Evolutionary conservation across 2,329 filamentous ascomycete species (phyloP).

Genomic region (Curvularia sp.): DNA sequence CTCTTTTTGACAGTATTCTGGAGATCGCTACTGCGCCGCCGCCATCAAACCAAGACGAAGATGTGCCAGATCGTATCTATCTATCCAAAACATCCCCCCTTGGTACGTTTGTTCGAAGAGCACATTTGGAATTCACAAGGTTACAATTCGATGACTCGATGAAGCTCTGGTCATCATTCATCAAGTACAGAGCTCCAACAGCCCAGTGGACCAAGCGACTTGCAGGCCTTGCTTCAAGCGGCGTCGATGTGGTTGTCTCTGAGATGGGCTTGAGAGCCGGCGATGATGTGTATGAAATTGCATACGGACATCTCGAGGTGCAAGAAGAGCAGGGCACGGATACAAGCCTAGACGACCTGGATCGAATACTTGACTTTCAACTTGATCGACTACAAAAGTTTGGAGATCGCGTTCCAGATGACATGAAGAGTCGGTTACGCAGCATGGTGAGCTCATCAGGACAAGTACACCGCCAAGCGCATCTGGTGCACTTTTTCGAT

Average conservation of each 20-base stretch:
- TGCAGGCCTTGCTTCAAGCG: conserved; percentile 38
- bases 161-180: conserved; percentile 82
- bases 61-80: conserved; percentile 57
- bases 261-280: conserved; percentile 63
- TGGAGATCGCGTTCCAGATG: conserved; percentile 77
- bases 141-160: conserved; percentile 81
- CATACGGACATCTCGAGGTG: conserved; percentile 59
- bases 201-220: conserved; percentile 64
- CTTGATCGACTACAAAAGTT: conserved; percentile 87
- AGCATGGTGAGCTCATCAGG: conserved; percentile 71
- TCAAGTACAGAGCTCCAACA: conserved; percentile 80
- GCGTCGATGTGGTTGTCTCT: conserved; percentile 68
- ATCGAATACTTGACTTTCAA: conserved; percentile 84
- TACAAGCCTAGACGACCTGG: conserved; percentile 80
- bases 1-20: conserved; percentile 71
- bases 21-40: conserved; percentile 63
- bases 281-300: conserved; percentile 58
- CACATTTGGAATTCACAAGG: conserved; percentile 79
- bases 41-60: conserved; percentile 32
- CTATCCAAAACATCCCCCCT: conserved; percentile 79
- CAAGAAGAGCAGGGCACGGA: conserved; percentile 50
- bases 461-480: conserved; percentile 73
- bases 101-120: conserved; percentile 78
- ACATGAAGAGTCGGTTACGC: conserved; percentile 74
- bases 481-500: conserved; percentile 88